phyloP scores from a whole-genome alignment of 208 protist species.

The Trypanosoma cruzi region DNA sequence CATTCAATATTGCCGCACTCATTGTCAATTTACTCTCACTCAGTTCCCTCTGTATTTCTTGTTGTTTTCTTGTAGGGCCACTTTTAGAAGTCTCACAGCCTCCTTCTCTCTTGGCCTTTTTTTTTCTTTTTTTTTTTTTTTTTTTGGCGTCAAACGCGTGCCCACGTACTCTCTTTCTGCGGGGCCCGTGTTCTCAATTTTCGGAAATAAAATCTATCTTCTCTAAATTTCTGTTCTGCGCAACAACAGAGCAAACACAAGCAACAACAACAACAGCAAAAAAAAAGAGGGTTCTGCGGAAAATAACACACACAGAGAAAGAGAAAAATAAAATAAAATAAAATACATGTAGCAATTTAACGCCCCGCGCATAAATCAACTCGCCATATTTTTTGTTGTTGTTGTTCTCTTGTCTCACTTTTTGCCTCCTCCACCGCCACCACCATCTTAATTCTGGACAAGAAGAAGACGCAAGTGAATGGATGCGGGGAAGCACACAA shows the following conservation, averaged over 20 bases:
- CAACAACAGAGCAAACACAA: no score
- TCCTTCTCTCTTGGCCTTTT: not conserved
- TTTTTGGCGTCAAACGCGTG: not conserved
- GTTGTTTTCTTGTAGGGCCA: not conserved
- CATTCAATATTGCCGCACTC: constrained; percentile 44
- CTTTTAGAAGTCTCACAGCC: not conserved
- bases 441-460: no score
- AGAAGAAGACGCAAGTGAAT: not conserved
- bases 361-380: no score
- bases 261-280: no score
- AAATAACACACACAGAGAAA: no score
- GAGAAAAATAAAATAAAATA: no score
- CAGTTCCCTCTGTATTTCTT: not conserved
- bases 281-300: no score
- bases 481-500: not conserved
- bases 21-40: constrained; percentile 9
- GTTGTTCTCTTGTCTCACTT: no score
- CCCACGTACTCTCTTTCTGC: not conserved
- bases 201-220: constrained; percentile 7
- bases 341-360: no score
- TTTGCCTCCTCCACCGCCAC: not conserved
- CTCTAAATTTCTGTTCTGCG: not conserved
- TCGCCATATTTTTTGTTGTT: no score
- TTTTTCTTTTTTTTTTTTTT: not conserved
- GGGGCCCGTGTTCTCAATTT: not conserved